A percentile compares a stretch with the other conserved stretches of the same genome.
Evolutionary conservation across 768 basidiomycete species (phyloP).

Genomic region (Pleurotus ostreatus): DNA sequence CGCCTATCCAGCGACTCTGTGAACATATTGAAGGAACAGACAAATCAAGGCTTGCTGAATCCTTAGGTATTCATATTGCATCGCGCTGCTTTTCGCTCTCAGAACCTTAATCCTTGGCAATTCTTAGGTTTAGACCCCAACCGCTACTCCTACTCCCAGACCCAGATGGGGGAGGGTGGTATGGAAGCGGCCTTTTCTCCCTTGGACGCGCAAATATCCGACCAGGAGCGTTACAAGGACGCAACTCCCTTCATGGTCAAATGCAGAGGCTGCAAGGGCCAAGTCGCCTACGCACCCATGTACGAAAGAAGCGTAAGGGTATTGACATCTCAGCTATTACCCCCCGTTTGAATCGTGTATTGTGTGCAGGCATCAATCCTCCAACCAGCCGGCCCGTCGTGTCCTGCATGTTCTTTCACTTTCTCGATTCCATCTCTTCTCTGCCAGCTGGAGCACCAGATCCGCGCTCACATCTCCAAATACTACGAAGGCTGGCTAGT

Average conservation of each 20-base stretch:
- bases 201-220: constrained; percentile 87
- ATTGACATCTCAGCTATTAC: background rate
- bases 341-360: background rate
- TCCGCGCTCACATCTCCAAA: constrained; percentile 66
- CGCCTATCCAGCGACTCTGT: constrained; percentile 92
- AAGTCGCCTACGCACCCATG: constrained; percentile 55
- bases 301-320: constrained; percentile 51
- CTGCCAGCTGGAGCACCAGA: constrained; percentile 83
- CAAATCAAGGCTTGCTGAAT: constrained; percentile 87
- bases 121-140: constrained; percentile 55
- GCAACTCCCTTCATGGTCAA: constrained; percentile 66
- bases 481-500: constrained; percentile 91
- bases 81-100: constrained; percentile 1
- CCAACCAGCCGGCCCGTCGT: constrained; percentile 59
- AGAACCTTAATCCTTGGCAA: background rate
- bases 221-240: constrained; percentile 83
- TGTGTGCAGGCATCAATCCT: constrained; percentile 62
- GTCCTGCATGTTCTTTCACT: constrained; percentile 57
- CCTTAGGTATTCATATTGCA: constrained; percentile 59
- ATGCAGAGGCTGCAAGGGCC: constrained; percentile 70
- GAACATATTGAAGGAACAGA: constrained; percentile 97
- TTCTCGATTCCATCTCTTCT: constrained; percentile 63
- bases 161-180: constrained; percentile 21
- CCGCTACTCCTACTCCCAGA: constrained; percentile 36
- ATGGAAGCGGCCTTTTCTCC: constrained; percentile 71